phyloP scores from a whole-genome alignment of 305 asterid species.

The Plantago coronopus region DNA sequence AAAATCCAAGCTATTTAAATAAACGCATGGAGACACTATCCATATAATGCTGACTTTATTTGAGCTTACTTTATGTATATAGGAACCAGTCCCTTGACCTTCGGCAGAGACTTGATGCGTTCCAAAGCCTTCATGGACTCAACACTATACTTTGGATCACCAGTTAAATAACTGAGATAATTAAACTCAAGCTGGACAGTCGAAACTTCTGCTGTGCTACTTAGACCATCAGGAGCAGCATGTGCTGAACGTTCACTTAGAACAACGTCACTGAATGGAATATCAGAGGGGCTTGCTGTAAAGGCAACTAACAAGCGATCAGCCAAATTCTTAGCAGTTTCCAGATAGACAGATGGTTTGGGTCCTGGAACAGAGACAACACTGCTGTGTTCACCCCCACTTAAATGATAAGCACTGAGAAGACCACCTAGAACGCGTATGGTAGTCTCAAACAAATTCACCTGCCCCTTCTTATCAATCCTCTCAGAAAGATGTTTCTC shows the following conservation, averaged over 20 bases:
- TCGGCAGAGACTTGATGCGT: conserved; percentile 65
- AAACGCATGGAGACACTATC: background rate
- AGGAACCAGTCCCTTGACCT: conserved; percentile 86
- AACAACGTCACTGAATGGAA: conserved; percentile 80
- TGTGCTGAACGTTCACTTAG: conserved; percentile 66
- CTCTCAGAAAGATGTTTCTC: conserved; percentile 68
- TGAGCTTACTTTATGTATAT: conserved; percentile 67
- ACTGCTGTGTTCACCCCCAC: conserved; percentile 59
- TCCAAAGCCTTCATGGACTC: conserved; percentile 93
- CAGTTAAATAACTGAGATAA: conserved; percentile 75
- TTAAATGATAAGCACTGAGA: conserved; percentile 89
- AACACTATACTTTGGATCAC: conserved; percentile 67
- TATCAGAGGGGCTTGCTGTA: conserved; percentile 69
- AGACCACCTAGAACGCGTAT: conserved; percentile 90
- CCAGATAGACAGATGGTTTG: conserved; percentile 71
- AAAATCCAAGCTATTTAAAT: background rate
- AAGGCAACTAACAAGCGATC: conserved; percentile 82
- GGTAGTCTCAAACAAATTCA: conserved; percentile 90
- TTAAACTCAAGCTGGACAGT: conserved; percentile 92
- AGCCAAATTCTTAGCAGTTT: conserved; percentile 82
- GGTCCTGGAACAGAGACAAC: conserved; percentile 54
- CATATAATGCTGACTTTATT: background rate
- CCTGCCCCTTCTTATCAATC: conserved; percentile 70
- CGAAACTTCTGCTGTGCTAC: conserved; percentile 97
- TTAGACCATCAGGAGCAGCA: conserved; percentile 81